Conservation (phyloP, 2,329 filamentous ascomycete species). For the Aureobasidium zeae region DNA sequence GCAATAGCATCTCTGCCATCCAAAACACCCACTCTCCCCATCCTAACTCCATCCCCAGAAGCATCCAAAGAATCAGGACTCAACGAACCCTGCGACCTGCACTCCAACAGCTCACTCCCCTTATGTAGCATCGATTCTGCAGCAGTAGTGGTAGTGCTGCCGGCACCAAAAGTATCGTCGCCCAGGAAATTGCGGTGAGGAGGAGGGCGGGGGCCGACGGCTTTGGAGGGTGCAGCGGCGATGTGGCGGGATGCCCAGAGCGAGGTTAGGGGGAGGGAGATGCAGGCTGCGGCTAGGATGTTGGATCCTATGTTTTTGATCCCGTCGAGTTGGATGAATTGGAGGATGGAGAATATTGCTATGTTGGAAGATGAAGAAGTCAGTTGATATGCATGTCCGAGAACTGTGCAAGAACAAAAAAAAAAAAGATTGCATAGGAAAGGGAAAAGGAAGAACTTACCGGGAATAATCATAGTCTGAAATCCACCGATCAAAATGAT, state of each 20-base stretch:
- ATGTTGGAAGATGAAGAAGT: conserved; percentile 14
- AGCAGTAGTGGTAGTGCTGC: too few relatives aligned
- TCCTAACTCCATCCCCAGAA: neutral
- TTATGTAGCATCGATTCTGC: neutral
- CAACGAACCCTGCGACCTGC: too few relatives aligned
- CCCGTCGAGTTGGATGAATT: conserved; percentile 37
- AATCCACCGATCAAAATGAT: conserved; percentile 59
- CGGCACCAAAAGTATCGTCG: too few relatives aligned
- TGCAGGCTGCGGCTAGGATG: conserved; percentile 49
- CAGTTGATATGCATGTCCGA: conserved; percentile 11
- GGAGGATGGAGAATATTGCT: conserved; percentile 54
- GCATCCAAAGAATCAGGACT: neutral
- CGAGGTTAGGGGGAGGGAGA: conserved; percentile 57
- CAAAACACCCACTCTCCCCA: conserved; percentile 11
- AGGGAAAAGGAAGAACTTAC: conserved; percentile 34
- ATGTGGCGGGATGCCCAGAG: conserved; percentile 51
- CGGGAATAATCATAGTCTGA: conserved; percentile 56
- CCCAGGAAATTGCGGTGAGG: conserved; percentile 17
- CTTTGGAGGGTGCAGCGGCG: conserved; percentile 19
- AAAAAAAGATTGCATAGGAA: neutral
- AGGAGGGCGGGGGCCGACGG: conserved; percentile 14
- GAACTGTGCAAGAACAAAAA: neutral
- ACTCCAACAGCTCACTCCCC: too few relatives aligned
- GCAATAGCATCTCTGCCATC: conserved; percentile 1
- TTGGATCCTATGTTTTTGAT: conserved; percentile 47